Percentiles rank a stretch among this genome's conserved stretches.
These are phyloP conservation scores for Ilyonectria robusta DNA, from an alignment of 2,329 filamentous ascomycete genomes.

Conservation along the genomic window DNA sequence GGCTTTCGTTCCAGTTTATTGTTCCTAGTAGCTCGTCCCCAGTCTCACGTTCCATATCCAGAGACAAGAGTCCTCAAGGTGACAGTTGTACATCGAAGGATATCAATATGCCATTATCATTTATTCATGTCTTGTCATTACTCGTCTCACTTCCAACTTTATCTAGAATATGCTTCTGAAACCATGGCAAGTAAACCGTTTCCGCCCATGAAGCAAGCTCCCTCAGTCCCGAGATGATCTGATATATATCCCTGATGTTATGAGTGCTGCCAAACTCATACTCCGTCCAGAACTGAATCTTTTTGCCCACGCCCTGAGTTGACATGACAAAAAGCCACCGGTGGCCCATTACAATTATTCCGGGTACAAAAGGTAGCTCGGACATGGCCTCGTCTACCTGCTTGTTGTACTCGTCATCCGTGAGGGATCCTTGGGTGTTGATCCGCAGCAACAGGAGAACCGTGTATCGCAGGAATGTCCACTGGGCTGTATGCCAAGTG, in stretches of 20 bases:
- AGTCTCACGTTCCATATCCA: too few species aligned
- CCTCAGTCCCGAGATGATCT: constrained; percentile 3
- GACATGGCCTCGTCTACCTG: constrained; percentile 15
- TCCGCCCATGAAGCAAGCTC: constrained; percentile 10
- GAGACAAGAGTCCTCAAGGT: too few species aligned
- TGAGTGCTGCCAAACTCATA: constrained; percentile 4
- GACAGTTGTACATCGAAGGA: not conserved
- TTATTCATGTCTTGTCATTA: not conserved
- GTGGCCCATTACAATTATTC: constrained; percentile 19
- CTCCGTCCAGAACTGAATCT: not conserved
- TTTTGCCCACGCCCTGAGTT: not conserved
- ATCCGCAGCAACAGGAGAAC: constrained; percentile 1
- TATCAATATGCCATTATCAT: not conserved
- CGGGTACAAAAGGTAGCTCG: constrained; percentile 11
- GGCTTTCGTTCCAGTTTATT: too few species aligned
- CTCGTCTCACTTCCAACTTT: not conserved
- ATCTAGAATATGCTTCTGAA: constrained; percentile 16
- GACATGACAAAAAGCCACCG: not conserved
- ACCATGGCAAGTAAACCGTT: constrained; percentile 24
- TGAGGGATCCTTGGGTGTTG: constrained; percentile 4
- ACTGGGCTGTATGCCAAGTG: constrained; percentile 18
- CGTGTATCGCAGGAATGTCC: constrained; percentile 20
- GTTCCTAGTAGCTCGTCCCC: too few species aligned
- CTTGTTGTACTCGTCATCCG: constrained; percentile 1
- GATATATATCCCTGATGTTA: not conserved